phyloP scores from a whole-genome alignment of 768 basidiomycete genomes.

The Leccinum subtestaceum region DNA sequence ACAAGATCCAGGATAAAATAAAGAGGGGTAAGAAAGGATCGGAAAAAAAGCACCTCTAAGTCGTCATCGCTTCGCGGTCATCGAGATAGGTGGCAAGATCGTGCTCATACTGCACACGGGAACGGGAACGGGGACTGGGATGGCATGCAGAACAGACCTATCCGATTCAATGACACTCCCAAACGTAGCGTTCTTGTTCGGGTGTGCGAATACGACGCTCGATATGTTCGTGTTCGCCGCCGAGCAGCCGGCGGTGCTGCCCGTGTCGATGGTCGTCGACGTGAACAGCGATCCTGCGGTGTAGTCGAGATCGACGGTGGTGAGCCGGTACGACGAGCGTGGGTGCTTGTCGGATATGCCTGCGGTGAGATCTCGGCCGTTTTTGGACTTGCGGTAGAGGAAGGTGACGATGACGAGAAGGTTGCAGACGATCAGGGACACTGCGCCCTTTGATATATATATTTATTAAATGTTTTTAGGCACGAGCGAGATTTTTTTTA shows the following conservation, averaged over 20 bases:
- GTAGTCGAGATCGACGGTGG: conserved; percentile 26
- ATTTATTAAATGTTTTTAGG: background rate
- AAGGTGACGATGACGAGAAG: conserved; percentile 39
- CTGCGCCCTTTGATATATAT: conserved; percentile 26
- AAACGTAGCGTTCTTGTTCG: background rate
- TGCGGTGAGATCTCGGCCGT: conserved; percentile 12
- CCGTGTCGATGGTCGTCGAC: background rate
- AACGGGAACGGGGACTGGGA: background rate
- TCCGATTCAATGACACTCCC: background rate
- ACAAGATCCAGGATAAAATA: background rate
- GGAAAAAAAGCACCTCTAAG: background rate
- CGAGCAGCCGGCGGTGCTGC: background rate
- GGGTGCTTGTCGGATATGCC: conserved; percentile 1
- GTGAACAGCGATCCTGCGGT: conserved; percentile 3
- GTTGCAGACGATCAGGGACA: conserved; percentile 42
- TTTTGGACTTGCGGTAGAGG: conserved; percentile 24
- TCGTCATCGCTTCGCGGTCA: background rate
- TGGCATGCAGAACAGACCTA: background rate
- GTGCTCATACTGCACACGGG: background rate
- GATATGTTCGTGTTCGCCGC: conserved; percentile 9
- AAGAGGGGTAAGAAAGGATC: background rate
- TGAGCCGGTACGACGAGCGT: conserved; percentile 14
- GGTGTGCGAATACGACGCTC: background rate
- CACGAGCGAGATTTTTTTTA: background rate
- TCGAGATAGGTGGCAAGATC: background rate